Evolutionary conservation across 225 moss, liverwort and hornwort genomes (phyloP), one percentile per base, ranked within the genome.

Genomic region (Sphagnum tenellum): DNA sequence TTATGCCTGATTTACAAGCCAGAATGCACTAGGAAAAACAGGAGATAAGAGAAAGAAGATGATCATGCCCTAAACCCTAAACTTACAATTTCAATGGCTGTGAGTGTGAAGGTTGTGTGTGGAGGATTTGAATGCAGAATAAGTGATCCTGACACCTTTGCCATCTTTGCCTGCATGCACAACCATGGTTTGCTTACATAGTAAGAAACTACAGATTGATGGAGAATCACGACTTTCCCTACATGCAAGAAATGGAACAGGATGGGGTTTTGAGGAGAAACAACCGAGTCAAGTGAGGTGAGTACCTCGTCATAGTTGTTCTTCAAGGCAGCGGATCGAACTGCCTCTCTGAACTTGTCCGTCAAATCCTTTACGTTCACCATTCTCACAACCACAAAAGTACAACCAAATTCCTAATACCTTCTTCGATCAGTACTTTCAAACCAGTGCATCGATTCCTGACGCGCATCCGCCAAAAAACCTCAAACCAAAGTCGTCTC

Each of bases 1-100:
- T 29, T 1, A 29, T 29, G 29, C 29, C 29, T 29, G 29, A 29
- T 29, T 29, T 29, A 29, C 29, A 29, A 29, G 29, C 29, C 29
- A 29, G 29, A 29, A 29, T 29, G 29, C 29, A 29, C 29, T 29
- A 29, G 29, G 29, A 1, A 29, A 29, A 29, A 29, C 29, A 29
- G 29, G 29, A 29, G 29, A 29, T 29, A 29, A 29, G 29, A 29
- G 29, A 29, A 29, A 29, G 29, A 29, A 29, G 29, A 29, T 29
- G 29, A 29, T 29, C 29, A 29, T 29, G 29, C 29, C 29, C 29
- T 29, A 29, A 29, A 29, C 29, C 29, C 29, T 29, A 29, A 29
- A 65, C 89, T 82, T 69, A 98, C 92, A 71, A 98, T 98, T 47
- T 90, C 89, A 44, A 80, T 70, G 13, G 96, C 96, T 58, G 84